Percentiles rank a stretch among this genome's conserved stretches.
Evolutionary conservation across 2,329 filamentous ascomycete species (phyloP).

Genomic region (Chaetomium sp.): DNA sequence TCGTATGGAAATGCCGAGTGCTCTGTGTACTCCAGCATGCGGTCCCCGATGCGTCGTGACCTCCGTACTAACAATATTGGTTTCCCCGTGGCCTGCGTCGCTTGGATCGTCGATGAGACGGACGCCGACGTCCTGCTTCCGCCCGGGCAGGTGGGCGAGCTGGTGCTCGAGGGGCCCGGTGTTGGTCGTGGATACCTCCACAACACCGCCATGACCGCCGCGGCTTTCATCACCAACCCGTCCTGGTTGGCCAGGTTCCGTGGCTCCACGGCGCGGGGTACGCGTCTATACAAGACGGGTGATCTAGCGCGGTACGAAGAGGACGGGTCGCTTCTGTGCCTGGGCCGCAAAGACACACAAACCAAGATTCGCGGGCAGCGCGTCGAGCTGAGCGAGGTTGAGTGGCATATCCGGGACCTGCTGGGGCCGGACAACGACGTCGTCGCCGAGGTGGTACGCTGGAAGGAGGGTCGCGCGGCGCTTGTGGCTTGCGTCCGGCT

Average conservation of each 20-base stretch:
- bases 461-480: constrained; percentile 4
- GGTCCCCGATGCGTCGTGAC: constrained; percentile 4
- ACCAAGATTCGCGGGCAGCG: constrained; percentile 7
- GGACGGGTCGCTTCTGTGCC: constrained; percentile 1
- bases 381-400: constrained; percentile 5
- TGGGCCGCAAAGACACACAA: not conserved
- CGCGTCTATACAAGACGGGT: constrained; percentile 3
- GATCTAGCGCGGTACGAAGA: constrained; percentile 1
- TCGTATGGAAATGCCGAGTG: constrained; percentile 7
- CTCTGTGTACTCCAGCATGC: constrained; percentile 6
- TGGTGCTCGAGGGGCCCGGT: constrained; percentile 4
- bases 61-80: constrained; percentile 6
- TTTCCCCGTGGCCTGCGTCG: constrained; percentile 2
- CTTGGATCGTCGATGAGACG: constrained; percentile 4
- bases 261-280: not conserved
- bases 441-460: constrained; percentile 3
- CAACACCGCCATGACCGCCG: constrained; percentile 3
- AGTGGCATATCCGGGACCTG: constrained; percentile 7
- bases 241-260: constrained; percentile 3
- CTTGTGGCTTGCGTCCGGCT: not conserved
- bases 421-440: constrained; percentile 4
- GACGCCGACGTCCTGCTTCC: constrained; percentile 3
- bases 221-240: constrained; percentile 3
- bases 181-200: constrained; percentile 5
- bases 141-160: constrained; percentile 2